Base-by-base conservation (phyloP, 1,284 basidiomycete genomes). In the Amylostereum areolatum region DNA sequence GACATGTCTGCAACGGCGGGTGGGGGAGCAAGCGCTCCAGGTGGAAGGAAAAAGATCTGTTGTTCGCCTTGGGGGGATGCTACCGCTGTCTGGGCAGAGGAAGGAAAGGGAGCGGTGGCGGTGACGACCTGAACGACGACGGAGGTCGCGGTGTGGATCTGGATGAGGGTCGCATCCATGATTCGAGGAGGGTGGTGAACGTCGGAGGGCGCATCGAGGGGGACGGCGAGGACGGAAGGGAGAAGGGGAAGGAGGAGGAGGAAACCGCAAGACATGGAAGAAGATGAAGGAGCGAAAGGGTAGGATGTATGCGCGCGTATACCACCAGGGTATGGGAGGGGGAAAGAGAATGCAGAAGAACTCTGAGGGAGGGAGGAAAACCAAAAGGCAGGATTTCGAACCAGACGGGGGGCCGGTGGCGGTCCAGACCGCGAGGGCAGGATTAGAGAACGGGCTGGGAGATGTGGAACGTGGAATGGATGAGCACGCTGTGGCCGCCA, bases 211-310 rank as follows among this genome's bases (percentile, higher is more conserved):
- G 48, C 27, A 32, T 37, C 43, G 33, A 18, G 27, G 5, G 25
- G 25, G 12, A 28, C 31, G 18, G 18, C 40, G 28, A 29, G n/a
- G 39, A 37, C 30, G 9, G 39, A n/a, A 42, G 44, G 37, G 30
- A 30, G 37, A 52, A 24, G 25, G 50, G 52, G 11, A 44, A 40
- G 43, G 52, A 43, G 31, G 27, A 35, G 5, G 45, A 41, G 24
- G 45, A 35, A 27, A 48, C 18, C 10, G 36, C 40, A 32, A 52
- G 35, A 2, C 7, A 4, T 11, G 41, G 9, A 37, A 50, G 31
- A 25, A 47, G 25, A 27, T 25, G n/a, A 24, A 50, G 39, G 28
- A 43, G 40, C 32, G 25, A 37, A 30, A 47, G 25, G 36, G 45
- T 18, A 35, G 12, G 31, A 46, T 41, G 29, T 32, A 36, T 30